Conservation (phyloP, 352 stramenopile genomes). For the Phytophthora pini region DNA sequence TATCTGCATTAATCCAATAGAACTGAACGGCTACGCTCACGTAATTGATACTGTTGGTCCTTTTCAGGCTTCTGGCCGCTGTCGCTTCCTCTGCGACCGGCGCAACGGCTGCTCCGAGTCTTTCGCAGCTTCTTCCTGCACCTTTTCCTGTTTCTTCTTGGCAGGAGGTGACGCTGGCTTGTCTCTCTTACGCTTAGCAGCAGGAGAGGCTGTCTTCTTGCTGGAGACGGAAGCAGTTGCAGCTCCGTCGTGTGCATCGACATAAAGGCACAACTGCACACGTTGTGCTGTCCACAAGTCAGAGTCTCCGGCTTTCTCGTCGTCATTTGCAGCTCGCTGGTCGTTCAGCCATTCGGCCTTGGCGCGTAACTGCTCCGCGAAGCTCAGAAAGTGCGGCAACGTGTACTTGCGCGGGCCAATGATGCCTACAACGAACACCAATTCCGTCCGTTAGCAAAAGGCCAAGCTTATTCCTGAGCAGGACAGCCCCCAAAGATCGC, state of each 20-base stretch:
- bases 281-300: conserved; percentile 64
- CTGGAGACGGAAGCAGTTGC: background rate
- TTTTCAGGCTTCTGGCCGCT: conserved; percentile 5
- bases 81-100: conserved; percentile 32
- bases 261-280: conserved; percentile 79
- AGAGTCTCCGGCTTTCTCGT: conserved; percentile 25
- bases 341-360: conserved; percentile 69
- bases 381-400: conserved; percentile 72
- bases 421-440: conserved; percentile 39
- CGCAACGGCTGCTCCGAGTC: conserved; percentile 20
- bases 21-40: background rate
- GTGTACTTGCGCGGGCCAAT: conserved; percentile 86
- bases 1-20: conserved; percentile 8
- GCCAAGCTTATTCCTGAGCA: conserved; percentile 6
- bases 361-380: conserved; percentile 52
- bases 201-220: conserved; percentile 11
- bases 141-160: conserved; percentile 15
- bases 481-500: conserved; percentile 8
- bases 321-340: conserved; percentile 33
- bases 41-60: background rate
- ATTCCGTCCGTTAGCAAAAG: conserved; percentile 2
- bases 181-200: conserved; percentile 30
- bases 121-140: conserved; percentile 7
- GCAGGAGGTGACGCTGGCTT: conserved; percentile 10
- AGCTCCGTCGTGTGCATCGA: conserved; percentile 33